Evolutionary conservation across 108 stramenopile species (phyloP), one percentile per base, ranked within the genome.

Genomic region (Craspedostauros australis): DNA sequence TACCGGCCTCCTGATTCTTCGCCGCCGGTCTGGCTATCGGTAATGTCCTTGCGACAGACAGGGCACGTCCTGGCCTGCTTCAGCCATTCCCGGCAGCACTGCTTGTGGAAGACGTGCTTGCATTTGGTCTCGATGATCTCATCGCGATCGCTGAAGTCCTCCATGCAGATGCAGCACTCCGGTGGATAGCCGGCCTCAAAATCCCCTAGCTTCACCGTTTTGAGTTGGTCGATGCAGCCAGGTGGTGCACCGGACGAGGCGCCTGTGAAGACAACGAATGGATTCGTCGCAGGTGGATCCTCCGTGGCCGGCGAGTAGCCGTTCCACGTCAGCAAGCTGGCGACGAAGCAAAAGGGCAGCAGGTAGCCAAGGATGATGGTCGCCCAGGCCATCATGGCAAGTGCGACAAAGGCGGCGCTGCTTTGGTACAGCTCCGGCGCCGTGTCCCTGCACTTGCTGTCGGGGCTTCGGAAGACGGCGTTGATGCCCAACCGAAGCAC

Each of bases 121-220:
- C 86, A 87, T 46, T 73, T 62, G 2, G 86, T 87, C 37, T 65
- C 67, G 23, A 84, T 79, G 27, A 84, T 73, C 3, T 57, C 73
- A 55, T 84, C 79, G 6, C 62, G 47, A 24, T 33, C 46, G n/a
- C 30, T 28, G 62, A 75, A 84, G 16, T 78, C 71, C 37, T 66
- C 72, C 73, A 84, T 80, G 49, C 83, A 84, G 31, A 84, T 84
- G 46, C 83, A 84, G 38, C 83, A 84, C 59, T 84, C 83, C 29
- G 46, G 50, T 42, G 74, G 77, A 51, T 50, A 77, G 23, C 66
- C 46, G 5, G 45, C 72, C 15, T 64, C 52, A 46, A 75, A 62
- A 30, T 75, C 72, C 15, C 68, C 61, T 3, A 49, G 21, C 33
- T 16, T 21, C n/a, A 75, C 57, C 20, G 64, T 55, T 46, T 49